Conservation (phyloP, 768 basidiomycete species). For the Lactarius sanguifluus region DNA sequence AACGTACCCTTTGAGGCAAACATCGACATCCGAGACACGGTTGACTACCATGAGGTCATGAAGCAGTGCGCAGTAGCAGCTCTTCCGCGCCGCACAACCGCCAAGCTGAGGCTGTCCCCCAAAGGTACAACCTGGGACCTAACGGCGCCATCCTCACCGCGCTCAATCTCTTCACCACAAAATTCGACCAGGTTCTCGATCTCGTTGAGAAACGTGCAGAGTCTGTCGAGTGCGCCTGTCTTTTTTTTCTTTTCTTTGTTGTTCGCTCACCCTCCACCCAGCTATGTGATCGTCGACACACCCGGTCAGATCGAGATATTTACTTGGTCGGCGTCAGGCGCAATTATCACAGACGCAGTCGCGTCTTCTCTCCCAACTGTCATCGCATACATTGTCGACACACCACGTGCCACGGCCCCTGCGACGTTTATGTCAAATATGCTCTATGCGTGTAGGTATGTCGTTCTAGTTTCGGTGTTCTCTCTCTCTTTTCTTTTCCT, state of each 20-base stretch:
- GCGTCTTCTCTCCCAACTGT: constrained; percentile 92
- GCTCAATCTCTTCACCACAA: constrained; percentile 96
- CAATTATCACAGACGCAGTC: constrained; percentile 97
- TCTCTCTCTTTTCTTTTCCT: not conserved
- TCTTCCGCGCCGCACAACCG: constrained; percentile 19
- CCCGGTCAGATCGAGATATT: constrained; percentile 99
- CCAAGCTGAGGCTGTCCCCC: constrained; percentile 15
- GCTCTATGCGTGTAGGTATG: constrained; percentile 96
- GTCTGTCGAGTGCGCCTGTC: constrained; percentile 70
- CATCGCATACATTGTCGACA: constrained; percentile 96
- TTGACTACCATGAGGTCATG: constrained; percentile 98
- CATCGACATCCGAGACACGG: constrained; percentile 97
- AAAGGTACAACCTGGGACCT: constrained; percentile 95
- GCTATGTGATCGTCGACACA: constrained; percentile 93
- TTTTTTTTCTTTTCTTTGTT: not conserved
- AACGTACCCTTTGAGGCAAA: constrained; percentile 92
- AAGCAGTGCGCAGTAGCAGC: constrained; percentile 78
- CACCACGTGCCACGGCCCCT: constrained; percentile 89
- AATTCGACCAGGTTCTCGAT: constrained; percentile 94
- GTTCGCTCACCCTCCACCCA: constrained; percentile 35
- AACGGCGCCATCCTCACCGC: constrained; percentile 98
- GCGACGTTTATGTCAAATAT: constrained; percentile 99
- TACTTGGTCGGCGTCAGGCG: constrained; percentile 98
- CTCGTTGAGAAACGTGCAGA: constrained; percentile 91
- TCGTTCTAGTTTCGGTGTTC: constrained; percentile 13